A percentile compares a stretch with the other conserved stretches of the same genome.
Evolutionary conservation across 2,329 filamentous ascomycete genomes (phyloP).

Genomic region (Amesomyces nigricolor): DNA sequence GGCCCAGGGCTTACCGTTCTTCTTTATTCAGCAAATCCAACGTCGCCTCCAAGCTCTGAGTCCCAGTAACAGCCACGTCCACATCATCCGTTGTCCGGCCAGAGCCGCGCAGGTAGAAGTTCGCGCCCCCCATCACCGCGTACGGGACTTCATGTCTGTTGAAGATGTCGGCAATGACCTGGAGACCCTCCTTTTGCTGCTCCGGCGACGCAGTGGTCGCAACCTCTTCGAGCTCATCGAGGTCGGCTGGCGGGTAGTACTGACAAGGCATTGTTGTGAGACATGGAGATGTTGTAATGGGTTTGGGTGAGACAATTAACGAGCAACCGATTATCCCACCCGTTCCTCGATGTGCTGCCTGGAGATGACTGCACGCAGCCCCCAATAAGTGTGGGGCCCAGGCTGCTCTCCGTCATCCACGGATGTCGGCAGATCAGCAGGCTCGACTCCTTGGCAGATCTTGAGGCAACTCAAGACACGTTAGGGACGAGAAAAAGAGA

Average conservation of each 20-base stretch:
- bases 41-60: neutral
- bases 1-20: neutral
- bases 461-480: too few species aligned
- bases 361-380: too few species aligned
- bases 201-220: neutral
- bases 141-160: neutral
- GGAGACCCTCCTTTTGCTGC: neutral
- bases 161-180: neutral
- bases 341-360: too few species aligned
- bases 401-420: too few species aligned
- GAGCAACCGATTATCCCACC: too few species aligned
- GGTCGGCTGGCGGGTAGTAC: constrained; percentile 1
- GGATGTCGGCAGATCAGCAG: too few species aligned
- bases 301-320: too few species aligned
- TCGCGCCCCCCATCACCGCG: constrained; percentile 2
- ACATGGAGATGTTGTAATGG: too few species aligned
- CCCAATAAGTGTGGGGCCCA: too few species aligned
- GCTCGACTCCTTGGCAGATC: too few species aligned
- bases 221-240: constrained; percentile 3
- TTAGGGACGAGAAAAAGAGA: too few species aligned
- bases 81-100: constrained; percentile 1
- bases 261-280: neutral
- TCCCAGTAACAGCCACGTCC: neutral
- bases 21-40: neutral
- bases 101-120: constrained; percentile 5